A percentile compares a stretch with the other conserved stretches of the same genome.
phyloP scores from a whole-genome alignment of 2,329 filamentous ascomycete genomes.

The Ceratocystis diversiconidia region DNA sequence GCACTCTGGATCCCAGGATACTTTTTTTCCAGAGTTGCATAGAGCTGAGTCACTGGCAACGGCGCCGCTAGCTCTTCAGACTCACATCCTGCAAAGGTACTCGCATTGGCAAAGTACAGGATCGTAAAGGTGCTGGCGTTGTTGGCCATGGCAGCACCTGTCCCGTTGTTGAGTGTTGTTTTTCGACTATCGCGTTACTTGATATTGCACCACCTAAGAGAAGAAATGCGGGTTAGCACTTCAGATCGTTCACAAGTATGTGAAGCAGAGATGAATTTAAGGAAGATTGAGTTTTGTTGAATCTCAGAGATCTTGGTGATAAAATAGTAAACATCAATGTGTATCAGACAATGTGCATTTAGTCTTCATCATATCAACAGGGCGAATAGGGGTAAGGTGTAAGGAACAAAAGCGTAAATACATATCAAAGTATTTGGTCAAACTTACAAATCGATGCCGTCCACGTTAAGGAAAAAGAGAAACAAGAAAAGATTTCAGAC shows the following conservation, averaged over 20 bases:
- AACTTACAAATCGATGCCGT: slow-evolving; percentile 25
- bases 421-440: background rate
- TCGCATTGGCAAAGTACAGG: slow-evolving; percentile 68
- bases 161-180: background rate
- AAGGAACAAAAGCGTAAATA: background rate
- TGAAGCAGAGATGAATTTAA: background rate
- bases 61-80: slow-evolving; percentile 54
- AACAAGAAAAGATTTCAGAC: slow-evolving; percentile 4
- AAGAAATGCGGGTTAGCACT: background rate
- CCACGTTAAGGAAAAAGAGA: slow-evolving; percentile 12
- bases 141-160: background rate
- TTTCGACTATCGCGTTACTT: background rate
- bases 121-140: slow-evolving; percentile 43
- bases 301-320: slow-evolving; percentile 64
- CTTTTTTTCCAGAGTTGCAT: slow-evolving; percentile 49
- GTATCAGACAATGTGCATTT: slow-evolving; percentile 44
- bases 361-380: slow-evolving; percentile 36
- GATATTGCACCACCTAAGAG: background rate
- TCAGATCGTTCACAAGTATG: background rate
- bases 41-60: slow-evolving; percentile 47
- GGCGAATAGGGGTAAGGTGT: background rate
- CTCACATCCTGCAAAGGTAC: slow-evolving; percentile 54
- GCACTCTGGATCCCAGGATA: slow-evolving; percentile 56
- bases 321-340: slow-evolving; percentile 42
- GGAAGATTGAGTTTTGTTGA: background rate